Evolutionary conservation across 2,329 filamentous ascomycete species (phyloP), one percentile per base, ranked within the genome.

Genomic region (Penicillium sp.): DNA sequence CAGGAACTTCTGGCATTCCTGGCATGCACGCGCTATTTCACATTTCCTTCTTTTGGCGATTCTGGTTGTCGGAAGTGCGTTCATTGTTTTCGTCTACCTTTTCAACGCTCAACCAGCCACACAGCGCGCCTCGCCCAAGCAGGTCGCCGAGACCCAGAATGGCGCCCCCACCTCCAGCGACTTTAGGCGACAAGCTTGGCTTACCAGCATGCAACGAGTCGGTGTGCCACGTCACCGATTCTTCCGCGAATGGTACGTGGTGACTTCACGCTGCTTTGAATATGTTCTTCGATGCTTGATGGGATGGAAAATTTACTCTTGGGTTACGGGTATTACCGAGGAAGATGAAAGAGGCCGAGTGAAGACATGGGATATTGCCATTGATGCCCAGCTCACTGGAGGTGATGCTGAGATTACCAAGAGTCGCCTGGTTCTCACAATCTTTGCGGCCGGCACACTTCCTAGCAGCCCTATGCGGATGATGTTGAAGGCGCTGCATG

Each of bases 401-500:
- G 93, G 93, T 14, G 93, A 97, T 73, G 84, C 88, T 9, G 90
- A 96, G 72, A 90, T 97, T 65, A 96, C 89, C 79, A 92, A 90
- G 74, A 92, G 90, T 73, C 87, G 93, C 49, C 81, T 97, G 31
- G 85, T 93, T 0, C 80, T 97, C 49, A 96, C 93, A 0, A 82
- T 97, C 26, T 87, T 97, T 68, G 92, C 93, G 9, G 96, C 93
- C 1, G 88, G 89, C 24, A 96, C 93, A 0, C 80, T 97, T 1
- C 92, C 93, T 11, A 86, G 91, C 57, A 95, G 90, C 1, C 91
- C 93, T 1, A 82, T 84, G 48, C 84, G 91, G 44, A 82, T 96
- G 53, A 96, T 97, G 90, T 84, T 96, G 55, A 96, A 96, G 74
- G 90, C 93, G 1, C 80, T 98, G 37, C 93, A 98, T 70, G 89